A percentile compares a stretch with the other conserved stretches of the same genome.
Conservation (phyloP, 225 moss, liverwort and hornwort species). For the Antitrichia curtipendula region DNA sequence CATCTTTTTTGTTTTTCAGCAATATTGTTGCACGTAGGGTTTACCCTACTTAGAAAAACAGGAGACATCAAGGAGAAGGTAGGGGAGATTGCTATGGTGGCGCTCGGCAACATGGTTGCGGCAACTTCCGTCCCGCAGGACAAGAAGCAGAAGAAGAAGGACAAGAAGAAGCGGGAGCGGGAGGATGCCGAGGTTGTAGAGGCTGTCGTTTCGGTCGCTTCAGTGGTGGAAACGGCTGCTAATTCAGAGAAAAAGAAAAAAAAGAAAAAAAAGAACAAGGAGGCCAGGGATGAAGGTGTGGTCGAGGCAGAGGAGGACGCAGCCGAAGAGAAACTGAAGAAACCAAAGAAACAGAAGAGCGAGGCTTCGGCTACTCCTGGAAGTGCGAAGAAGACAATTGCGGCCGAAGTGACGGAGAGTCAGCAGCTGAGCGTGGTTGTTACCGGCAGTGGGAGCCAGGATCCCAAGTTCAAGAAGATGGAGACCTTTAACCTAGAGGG, state of each 20-base stretch:
- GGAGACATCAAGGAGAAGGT: background rate
- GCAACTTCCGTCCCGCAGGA: background rate
- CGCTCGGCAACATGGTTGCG: slow-evolving; percentile 20
- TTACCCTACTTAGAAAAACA: background rate
- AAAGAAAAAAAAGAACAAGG: slow-evolving; percentile 27
- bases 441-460: slow-evolving; percentile 50
- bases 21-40: background rate
- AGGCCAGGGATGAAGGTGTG: background rate
- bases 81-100: slow-evolving; percentile 23
- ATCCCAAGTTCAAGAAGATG: slow-evolving; percentile 59
- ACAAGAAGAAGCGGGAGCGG: slow-evolving; percentile 28
- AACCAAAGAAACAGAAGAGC: slow-evolving; percentile 24
- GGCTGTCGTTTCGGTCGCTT: background rate
- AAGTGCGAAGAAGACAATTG: slow-evolving; percentile 11
- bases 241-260: slow-evolving; percentile 5
- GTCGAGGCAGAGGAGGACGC: background rate
- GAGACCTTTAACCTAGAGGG: slow-evolving; percentile 44
- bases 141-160: slow-evolving; percentile 21
- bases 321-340: slow-evolving; percentile 8
- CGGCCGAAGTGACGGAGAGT: slow-evolving; percentile 4
- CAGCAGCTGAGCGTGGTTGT: slow-evolving; percentile 48
- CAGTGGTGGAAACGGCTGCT: background rate
- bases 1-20: background rate
- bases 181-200: slow-evolving; percentile 11
- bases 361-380: background rate